Percentiles rank a stretch among this genome's conserved stretches.
Conservation (phyloP, 2,329 filamentous ascomycete species). For the Ustilaginoidea virens region DNA sequence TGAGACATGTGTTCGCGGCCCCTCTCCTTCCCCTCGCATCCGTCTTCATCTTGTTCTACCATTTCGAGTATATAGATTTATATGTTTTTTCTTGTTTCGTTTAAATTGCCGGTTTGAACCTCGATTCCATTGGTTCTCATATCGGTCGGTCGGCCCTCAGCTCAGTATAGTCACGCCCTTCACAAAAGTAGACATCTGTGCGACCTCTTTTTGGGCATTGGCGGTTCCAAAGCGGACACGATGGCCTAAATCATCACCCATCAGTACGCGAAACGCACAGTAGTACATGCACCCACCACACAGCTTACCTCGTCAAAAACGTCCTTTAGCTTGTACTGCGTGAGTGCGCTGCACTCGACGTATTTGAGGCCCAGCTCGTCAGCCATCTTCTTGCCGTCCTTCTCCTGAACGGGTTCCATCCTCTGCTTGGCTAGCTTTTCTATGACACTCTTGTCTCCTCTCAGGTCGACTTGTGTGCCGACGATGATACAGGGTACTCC, state of each 20-base stretch:
- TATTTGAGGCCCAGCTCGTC: slow-evolving; percentile 98
- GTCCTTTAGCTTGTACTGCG: slow-evolving; percentile 97
- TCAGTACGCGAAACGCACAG: neutral
- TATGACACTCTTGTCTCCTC: slow-evolving; percentile 72
- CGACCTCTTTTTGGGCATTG: slow-evolving; percentile 61
- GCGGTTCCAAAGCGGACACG: slow-evolving; percentile 84
- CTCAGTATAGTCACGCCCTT: slow-evolving; percentile 5
- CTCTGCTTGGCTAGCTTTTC: slow-evolving; percentile 93
- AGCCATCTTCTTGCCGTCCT: slow-evolving; percentile 91
- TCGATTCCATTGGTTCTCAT: neutral
- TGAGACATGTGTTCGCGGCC: slow-evolving; percentile 1
- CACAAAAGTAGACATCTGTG: slow-evolving; percentile 58
- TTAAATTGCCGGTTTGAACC: too few relatives aligned
- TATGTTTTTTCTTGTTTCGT: neutral
- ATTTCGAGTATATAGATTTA: too few relatives aligned
- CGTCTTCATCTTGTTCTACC: too few relatives aligned
- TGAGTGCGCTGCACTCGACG: slow-evolving; percentile 94
- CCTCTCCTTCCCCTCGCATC: too few relatives aligned
- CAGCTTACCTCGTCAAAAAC: slow-evolving; percentile 87
- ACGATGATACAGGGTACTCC: slow-evolving; percentile 96
- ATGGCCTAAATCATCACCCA: slow-evolving; percentile 53
- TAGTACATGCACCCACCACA: too few relatives aligned
- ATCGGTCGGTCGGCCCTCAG: slow-evolving; percentile 3
- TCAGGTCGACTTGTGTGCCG: slow-evolving; percentile 90
- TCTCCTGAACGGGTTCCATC: slow-evolving; percentile 82